phyloP scores from a whole-genome alignment of 768 basidiomycete species.

The Lanmaoa rubissima region DNA sequence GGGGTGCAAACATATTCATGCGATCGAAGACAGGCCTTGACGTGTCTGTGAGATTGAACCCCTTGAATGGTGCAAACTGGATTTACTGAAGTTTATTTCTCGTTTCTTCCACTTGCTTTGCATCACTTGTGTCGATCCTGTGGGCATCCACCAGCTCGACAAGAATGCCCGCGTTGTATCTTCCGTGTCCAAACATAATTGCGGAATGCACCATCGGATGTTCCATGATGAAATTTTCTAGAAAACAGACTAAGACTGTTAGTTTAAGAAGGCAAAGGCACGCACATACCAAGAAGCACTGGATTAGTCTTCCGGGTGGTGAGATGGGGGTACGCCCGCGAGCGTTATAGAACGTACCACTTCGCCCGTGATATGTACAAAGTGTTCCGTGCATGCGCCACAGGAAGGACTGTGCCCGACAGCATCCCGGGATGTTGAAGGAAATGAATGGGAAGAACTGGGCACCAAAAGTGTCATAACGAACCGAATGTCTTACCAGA shows the following conservation, averaged over 20 bases:
- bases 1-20: slow-evolving; percentile 22
- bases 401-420: not conserved
- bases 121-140: slow-evolving; percentile 11
- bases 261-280: not conserved
- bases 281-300: slow-evolving; percentile 14
- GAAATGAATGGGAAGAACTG: not conserved
- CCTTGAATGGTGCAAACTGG: not conserved
- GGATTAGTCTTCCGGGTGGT: slow-evolving; percentile 15
- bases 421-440: not conserved
- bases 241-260: not conserved
- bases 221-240: slow-evolving; percentile 17
- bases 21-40: slow-evolving; percentile 16
- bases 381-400: not conserved
- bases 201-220: slow-evolving; percentile 16
- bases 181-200: slow-evolving; percentile 23
- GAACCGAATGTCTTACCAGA: slow-evolving; percentile 8
- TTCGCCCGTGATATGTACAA: slow-evolving; percentile 18
- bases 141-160: slow-evolving; percentile 12
- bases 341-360: slow-evolving; percentile 7
- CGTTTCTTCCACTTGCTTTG: slow-evolving; percentile 9
- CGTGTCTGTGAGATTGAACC: not conserved
- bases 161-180: slow-evolving; percentile 17
- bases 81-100: slow-evolving; percentile 17
- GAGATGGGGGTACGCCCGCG: not conserved
- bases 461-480: not conserved